These are phyloP conservation scores for Phytophthora pseudosyringae DNA, from an alignment of 352 stramenopile species.

Conservation along the genomic window DNA sequence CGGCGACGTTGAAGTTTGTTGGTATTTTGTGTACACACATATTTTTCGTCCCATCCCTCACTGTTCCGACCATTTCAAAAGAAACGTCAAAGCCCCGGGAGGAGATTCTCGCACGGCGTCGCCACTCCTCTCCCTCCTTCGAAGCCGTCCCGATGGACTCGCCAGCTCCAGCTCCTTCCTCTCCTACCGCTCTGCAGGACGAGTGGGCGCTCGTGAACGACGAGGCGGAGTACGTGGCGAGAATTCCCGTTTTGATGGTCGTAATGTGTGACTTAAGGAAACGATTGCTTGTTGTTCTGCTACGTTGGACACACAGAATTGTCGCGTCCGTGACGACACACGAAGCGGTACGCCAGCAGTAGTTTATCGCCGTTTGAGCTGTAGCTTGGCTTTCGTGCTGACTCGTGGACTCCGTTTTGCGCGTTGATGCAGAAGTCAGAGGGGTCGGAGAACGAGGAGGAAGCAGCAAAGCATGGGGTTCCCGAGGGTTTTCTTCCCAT, in stretches of 20 bases:
- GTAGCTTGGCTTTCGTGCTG: not conserved
- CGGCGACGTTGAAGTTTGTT: conserved; percentile 27
- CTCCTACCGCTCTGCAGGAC: conserved; percentile 40
- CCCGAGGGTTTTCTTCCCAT: conserved; percentile 59
- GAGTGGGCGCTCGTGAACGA: conserved; percentile 81
- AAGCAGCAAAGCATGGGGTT: conserved; percentile 23
- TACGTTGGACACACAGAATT: conserved; percentile 42
- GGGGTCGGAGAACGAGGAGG: conserved; percentile 11
- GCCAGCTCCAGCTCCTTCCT: conserved; percentile 20
- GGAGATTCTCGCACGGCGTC: conserved; percentile 13
- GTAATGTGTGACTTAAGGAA: conserved; percentile 11
- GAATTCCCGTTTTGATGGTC: conserved; percentile 17
- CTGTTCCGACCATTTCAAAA: conserved; percentile 21
- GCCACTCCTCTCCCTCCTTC: conserved; percentile 5
- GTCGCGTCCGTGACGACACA: conserved; percentile 40
- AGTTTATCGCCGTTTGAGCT: not conserved
- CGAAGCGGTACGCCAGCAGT: conserved; percentile 12
- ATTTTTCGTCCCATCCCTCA: conserved; percentile 17
- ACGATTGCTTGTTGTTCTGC: conserved; percentile 12
- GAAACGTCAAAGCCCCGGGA: conserved; percentile 3
- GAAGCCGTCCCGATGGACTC: conserved; percentile 27
- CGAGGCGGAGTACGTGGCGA: conserved; percentile 56
- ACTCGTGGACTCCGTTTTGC: conserved; percentile 6
- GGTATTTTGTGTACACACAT: conserved; percentile 15
- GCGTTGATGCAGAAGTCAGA: conserved; percentile 22